Evolutionary conservation across 148 eudicot species (phyloP).

Genomic region (Chenopodium album): DNA sequence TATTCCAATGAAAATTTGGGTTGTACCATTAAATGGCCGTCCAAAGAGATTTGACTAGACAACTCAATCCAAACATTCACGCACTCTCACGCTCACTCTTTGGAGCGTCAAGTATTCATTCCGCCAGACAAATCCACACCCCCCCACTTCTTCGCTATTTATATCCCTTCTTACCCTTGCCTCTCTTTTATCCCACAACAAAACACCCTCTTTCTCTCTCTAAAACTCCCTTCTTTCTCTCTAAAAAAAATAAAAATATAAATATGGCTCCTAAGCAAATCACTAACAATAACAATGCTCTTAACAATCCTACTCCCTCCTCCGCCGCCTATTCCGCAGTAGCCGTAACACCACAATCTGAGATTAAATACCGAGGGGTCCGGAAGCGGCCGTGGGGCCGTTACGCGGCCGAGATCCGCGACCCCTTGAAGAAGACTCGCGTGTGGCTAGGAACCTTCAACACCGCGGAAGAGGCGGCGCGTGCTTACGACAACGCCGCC

Average conservation of each 20-base stretch:
- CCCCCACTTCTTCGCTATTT: conserved; percentile 12
- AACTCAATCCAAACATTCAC: not conserved
- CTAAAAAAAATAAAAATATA: no score
- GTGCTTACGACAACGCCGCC: conserved; percentile 44
- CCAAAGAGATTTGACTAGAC: not conserved
- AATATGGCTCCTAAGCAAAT: conserved; percentile 18
- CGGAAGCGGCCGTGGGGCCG: conserved; percentile 50
- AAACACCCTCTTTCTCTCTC: not conserved
- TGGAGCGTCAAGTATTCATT: conserved; percentile 2
- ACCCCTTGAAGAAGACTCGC: conserved; percentile 41
- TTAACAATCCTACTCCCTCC: not conserved
- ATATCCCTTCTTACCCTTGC: conserved; percentile 1
- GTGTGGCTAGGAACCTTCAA: conserved; percentile 52
- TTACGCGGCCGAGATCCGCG: conserved; percentile 51
- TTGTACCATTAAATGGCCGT: not conserved
- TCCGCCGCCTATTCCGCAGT: not conserved
- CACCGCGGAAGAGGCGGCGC: conserved; percentile 50
- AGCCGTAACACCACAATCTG: not conserved
- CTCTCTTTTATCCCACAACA: conserved; percentile 21
- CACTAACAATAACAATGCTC: not conserved
- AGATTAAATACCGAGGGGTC: conserved; percentile 35
- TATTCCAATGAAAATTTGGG: not conserved
- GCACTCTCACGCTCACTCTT: not conserved
- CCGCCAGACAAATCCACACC: not conserved
- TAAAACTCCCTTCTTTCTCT: not conserved